Base-by-base conservation (phyloP, 208 protist species). In the Trypanosoma congolense region DNA sequence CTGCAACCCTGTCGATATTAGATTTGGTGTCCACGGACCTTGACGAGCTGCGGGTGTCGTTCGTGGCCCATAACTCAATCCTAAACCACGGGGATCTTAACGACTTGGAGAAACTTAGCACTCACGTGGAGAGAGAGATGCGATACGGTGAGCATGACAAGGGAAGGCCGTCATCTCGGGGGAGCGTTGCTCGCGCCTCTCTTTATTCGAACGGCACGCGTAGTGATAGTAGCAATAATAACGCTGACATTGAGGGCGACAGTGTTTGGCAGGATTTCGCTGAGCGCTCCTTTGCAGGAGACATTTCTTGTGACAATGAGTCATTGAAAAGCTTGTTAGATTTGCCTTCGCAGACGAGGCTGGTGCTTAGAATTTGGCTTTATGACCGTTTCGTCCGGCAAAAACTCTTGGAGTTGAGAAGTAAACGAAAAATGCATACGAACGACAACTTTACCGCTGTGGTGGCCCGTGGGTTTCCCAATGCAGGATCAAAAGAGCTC, bases 11-110 rank as follows among this genome's bases (percentile, higher is more conserved):
- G 2, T 65, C 69, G 21, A 67, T 90, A 43, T 50, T 90, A 35
- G 60, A 84, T 35, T 67, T 84, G 18, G 77, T 76, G 1, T 47
- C 65, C n/a, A 64, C 64, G 12, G 79, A 90, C 46, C 64, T 90
- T 46, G 73, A 87, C 18, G 51, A 45, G 58, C 48, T 90, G 25
- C 73, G 71, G 47, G 58, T 43, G 29, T 82, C 77, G 1, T 77
- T 90, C 38, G 49, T 73, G 30, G 76, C 69, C 2, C 83, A 90
- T 56, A 77, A 68, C 10, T 24, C 54, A 26, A 30, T 62, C 4
- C 76, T 69, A 50, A 61, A 59, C 41, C 52, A 57, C 18, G 55
- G 44, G n/a, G 73, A 80, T 30, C 54, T 87, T 21, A 40, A 71
- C 18, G 52, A 60, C n/a, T 56, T 75, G 29, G 40, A 69, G 28